phyloP scores from a whole-genome alignment of 257 asterid species.

The Solanum bukasovii region DNA sequence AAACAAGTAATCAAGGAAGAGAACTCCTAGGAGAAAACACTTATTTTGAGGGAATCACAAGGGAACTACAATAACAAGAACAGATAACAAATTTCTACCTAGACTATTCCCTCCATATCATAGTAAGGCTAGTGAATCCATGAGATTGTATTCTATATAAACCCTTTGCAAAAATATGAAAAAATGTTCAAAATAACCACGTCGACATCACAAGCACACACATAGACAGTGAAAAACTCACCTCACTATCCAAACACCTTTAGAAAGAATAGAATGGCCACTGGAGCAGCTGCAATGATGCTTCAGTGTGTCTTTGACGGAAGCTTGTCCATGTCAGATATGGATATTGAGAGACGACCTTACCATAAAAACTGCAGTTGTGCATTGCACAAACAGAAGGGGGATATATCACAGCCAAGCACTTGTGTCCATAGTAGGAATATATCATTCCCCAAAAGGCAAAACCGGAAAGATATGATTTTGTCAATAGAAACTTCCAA shows the following conservation, averaged over 20 bases:
- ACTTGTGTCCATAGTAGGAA: constrained; percentile 3
- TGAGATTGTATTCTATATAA: background rate
- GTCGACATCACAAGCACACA: background rate
- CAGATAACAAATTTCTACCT: background rate
- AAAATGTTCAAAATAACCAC: background rate
- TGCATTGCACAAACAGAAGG: constrained; percentile 25
- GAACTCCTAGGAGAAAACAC: background rate
- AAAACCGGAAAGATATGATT: background rate
- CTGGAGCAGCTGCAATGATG: constrained; percentile 14
- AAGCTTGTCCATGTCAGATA: constrained; percentile 26
- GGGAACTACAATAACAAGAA: background rate
- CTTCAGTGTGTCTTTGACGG: constrained; percentile 19
- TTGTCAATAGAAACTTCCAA: background rate
- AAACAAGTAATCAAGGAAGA: background rate
- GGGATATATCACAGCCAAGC: constrained; percentile 3
- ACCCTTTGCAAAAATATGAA: background rate
- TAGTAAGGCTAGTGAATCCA: background rate
- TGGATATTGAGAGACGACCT: constrained; percentile 26
- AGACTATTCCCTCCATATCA: background rate
- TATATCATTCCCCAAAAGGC: constrained; percentile 2
- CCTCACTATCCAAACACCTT: background rate
- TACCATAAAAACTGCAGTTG: constrained; percentile 33
- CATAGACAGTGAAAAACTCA: background rate
- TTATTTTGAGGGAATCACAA: background rate
- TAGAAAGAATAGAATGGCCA: background rate